Conservation (phyloP, 164 flowering plant genomes). For the Magnolia changhungtana region DNA sequence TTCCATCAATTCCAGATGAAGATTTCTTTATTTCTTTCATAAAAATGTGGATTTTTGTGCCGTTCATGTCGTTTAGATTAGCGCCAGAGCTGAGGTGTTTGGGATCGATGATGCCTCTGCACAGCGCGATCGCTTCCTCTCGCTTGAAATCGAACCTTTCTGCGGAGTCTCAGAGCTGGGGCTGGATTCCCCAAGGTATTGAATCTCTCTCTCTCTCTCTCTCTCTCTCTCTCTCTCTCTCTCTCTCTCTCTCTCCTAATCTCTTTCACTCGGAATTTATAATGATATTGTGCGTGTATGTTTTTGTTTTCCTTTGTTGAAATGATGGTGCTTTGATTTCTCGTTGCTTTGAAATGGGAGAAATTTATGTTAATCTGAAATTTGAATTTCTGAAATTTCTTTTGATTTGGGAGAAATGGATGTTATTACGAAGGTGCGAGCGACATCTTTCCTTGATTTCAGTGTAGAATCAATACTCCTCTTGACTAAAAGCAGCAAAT, state of each 20-base stretch:
- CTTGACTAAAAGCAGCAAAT: no score
- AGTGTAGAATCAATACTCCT: no score
- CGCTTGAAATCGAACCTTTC: conserved; percentile 48
- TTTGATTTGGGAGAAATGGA: no score
- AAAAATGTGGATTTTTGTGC: background rate
- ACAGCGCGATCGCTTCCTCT: conserved; percentile 65
- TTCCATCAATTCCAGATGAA: background rate
- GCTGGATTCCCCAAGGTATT: conserved; percentile 67
- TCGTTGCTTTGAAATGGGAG: no score
- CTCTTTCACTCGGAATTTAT: no score
- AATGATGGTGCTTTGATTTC: no score
- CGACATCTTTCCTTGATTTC: no score
- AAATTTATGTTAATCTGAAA: no score
- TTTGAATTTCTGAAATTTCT: no score
- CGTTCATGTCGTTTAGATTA: conserved; percentile 31
- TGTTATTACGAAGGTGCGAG: no score
- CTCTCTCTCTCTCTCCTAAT: background rate
- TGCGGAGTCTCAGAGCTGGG: conserved; percentile 55
- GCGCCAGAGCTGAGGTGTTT: conserved; percentile 43
- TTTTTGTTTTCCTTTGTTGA: no score
- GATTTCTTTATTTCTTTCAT: background rate
- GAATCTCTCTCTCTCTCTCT: background rate
- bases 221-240: background rate
- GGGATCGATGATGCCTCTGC: conserved; percentile 55
- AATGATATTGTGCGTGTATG: no score